phyloP scores from a whole-genome alignment of 805 yeast species.

The Ascoidea rubescens region DNA sequence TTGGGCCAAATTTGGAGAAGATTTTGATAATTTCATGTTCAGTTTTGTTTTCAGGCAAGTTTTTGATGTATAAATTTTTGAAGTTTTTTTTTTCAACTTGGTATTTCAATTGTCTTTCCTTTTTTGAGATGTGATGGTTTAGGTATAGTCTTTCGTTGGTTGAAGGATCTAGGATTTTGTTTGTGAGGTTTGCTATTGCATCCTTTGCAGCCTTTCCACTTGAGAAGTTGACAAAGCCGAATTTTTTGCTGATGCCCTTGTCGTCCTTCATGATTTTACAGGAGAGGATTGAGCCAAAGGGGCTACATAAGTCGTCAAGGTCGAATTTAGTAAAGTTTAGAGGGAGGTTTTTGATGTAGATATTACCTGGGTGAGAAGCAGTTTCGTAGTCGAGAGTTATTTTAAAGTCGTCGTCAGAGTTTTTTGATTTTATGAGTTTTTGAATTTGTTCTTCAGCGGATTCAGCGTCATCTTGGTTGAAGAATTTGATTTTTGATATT shows the following conservation, averaged over 20 bases:
- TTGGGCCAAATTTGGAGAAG: slow-evolving; percentile 31
- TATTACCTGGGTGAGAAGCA: slow-evolving; percentile 41
- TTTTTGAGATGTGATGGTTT: slow-evolving; percentile 51
- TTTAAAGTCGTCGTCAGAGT: background rate
- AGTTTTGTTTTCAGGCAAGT: slow-evolving; percentile 26
- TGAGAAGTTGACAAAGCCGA: slow-evolving; percentile 57
- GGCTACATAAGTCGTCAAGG: slow-evolving; percentile 22
- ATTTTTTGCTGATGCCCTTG: slow-evolving; percentile 31
- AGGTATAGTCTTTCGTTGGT: slow-evolving; percentile 26
- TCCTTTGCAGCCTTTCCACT: slow-evolving; percentile 42
- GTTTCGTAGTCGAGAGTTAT: slow-evolving; percentile 14
- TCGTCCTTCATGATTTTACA: slow-evolving; percentile 35
- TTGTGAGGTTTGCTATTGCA: slow-evolving; percentile 45
- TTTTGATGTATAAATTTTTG: slow-evolving; percentile 39
- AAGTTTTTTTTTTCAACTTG: slow-evolving; percentile 32
- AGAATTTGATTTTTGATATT: slow-evolving; percentile 2
- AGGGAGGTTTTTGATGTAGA: slow-evolving; percentile 38
- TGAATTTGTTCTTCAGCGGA: slow-evolving; percentile 3
- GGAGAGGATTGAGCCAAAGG: slow-evolving; percentile 28
- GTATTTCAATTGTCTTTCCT: slow-evolving; percentile 38
- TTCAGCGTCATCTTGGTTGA: slow-evolving; percentile 6
- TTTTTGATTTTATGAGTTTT: slow-evolving; percentile 1
- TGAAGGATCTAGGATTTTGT: slow-evolving; percentile 18
- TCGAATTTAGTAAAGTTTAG: slow-evolving; percentile 24
- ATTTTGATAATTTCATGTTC: slow-evolving; percentile 25